phyloP scores from a whole-genome alignment of 768 basidiomycete genomes.

The Coprinopsis sp. region DNA sequence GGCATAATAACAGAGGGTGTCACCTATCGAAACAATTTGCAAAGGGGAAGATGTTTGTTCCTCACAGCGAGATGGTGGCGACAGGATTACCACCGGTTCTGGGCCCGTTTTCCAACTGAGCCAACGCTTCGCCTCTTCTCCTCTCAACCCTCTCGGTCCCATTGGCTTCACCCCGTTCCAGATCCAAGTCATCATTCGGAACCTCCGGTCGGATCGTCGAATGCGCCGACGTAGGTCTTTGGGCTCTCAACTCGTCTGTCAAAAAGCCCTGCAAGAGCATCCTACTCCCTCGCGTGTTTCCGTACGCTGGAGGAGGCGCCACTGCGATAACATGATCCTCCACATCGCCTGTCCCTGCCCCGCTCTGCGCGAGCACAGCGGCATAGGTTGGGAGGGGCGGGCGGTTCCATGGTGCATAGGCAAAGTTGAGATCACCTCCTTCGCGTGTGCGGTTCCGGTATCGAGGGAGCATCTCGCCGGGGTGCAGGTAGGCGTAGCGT shows the following conservation, averaged over 20 bases:
- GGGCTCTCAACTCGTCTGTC: constrained; percentile 42
- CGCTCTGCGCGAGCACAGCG: constrained; percentile 62
- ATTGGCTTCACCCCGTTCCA: constrained; percentile 46
- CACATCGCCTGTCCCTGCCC: constrained; percentile 69
- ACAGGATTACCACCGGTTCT: not conserved
- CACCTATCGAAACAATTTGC: not conserved
- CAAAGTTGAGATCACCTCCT: constrained; percentile 28
- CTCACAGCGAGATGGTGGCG: not conserved
- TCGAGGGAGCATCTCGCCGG: constrained; percentile 50
- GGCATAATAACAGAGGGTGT: too few relatives aligned
- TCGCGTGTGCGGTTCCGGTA: constrained; percentile 23
- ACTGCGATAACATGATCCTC: constrained; percentile 66
- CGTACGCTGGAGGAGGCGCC: constrained; percentile 74
- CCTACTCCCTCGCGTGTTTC: constrained; percentile 66
- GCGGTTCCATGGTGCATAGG: constrained; percentile 65
- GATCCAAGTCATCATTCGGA: too few relatives aligned
- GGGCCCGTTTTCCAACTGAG: constrained; percentile 32
- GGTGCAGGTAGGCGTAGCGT: constrained; percentile 53
- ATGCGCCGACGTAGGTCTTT: constrained; percentile 40
- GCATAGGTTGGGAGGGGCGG: constrained; percentile 70
- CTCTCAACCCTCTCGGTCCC: constrained; percentile 52
- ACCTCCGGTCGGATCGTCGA: too few relatives aligned
- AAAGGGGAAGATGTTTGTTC: constrained; percentile 3
- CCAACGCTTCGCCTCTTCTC: constrained; percentile 52
- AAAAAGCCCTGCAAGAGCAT: constrained; percentile 54